These are phyloP conservation scores for Rhodamnia rubescens DNA, from an alignment of 345 rosid species.

Conservation along the genomic window DNA sequence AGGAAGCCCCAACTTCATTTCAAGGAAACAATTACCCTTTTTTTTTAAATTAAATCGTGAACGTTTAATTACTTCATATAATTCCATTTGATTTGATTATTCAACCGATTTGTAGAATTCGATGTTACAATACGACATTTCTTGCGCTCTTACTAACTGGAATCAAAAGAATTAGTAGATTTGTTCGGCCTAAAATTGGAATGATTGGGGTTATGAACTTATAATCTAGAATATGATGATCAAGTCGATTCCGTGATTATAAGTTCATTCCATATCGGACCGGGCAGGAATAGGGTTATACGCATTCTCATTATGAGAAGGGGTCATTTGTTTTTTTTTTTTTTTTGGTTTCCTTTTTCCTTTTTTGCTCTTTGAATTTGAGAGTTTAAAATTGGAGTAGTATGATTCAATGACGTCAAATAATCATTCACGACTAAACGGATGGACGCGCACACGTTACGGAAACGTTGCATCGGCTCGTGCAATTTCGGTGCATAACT, in stretches of 20 bases:
- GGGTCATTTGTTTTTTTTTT: too few species aligned
- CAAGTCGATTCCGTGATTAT: too few species aligned
- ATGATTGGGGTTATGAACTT: too few species aligned
- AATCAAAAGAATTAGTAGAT: too few species aligned
- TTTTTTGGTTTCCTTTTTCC: neutral
- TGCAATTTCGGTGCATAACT: rapidly evolving
- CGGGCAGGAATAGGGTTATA: too few species aligned
- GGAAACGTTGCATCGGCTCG: neutral
- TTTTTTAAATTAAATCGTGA: neutral
- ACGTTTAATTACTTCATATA: neutral
- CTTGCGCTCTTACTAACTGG: neutral
- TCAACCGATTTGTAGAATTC: neutral
- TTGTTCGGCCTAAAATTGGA: too few species aligned
- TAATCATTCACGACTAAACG: neutral
- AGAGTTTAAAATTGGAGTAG: neutral
- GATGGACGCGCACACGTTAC: neutral
- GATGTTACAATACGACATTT: neutral
- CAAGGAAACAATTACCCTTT: neutral
- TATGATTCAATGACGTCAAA: neutral
- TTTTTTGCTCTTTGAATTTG: neutral
- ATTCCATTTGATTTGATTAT: neutral
- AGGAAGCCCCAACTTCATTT: neutral
- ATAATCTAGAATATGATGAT: too few species aligned
- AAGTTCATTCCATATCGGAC: too few species aligned
- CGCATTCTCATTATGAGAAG: too few species aligned